phyloP scores from a whole-genome alignment of 169 alveolate genomes.

The Eimeria maxima region DNA sequence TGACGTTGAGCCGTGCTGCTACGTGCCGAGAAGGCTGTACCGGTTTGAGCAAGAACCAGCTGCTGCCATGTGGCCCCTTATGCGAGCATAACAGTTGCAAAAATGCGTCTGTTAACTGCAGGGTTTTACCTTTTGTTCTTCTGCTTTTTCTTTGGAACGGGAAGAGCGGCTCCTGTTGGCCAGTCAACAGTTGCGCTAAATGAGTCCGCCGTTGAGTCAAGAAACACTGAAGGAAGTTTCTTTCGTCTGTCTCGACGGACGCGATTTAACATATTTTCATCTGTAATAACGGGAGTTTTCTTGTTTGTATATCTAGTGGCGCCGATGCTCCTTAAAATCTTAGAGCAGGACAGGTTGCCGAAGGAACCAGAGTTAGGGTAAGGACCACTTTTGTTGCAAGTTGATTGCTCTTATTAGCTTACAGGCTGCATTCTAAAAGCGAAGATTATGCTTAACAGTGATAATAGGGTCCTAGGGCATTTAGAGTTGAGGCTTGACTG shows the following conservation, averaged over 20 bases:
- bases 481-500: too few relatives aligned
- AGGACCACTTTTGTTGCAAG: not conserved
- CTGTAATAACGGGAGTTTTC: not conserved
- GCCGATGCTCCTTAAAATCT: not conserved
- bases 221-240: constrained; percentile 33
- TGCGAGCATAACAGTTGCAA: not conserved
- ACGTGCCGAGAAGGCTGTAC: not conserved
- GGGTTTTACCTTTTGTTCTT: not conserved
- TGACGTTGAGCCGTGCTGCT: not conserved
- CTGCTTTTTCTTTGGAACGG: constrained; percentile 8
- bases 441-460: too few relatives aligned
- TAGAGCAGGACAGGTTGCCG: not conserved
- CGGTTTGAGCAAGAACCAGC: not conserved
- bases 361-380: not conserved
- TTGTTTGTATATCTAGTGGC: constrained; percentile 15
- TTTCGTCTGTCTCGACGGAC: constrained; percentile 4
- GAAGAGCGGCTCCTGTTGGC: constrained; percentile 32
- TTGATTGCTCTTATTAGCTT: not conserved
- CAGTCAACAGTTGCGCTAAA: not conserved
- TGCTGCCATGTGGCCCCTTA: not conserved
- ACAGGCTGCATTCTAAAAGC: not conserved
- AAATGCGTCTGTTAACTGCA: not conserved
- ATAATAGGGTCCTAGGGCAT: too few relatives aligned
- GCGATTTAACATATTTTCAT: not conserved
- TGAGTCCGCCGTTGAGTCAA: not conserved